Evolutionary conservation across 1,284 basidiomycete genomes (phyloP), one percentile per base, ranked within the genome.

Genomic region (Austroboletus rostrupii): DNA sequence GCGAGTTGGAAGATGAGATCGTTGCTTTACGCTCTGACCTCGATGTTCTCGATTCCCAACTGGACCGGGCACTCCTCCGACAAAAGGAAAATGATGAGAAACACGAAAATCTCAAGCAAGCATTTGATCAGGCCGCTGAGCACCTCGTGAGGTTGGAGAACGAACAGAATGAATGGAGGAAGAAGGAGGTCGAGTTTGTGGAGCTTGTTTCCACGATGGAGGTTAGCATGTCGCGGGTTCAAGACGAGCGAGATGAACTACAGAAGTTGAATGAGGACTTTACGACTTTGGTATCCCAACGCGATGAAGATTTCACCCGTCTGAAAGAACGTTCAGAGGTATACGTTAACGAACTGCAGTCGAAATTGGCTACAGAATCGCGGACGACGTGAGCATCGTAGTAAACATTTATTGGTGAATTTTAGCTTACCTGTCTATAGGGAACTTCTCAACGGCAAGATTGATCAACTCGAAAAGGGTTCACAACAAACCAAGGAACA

Each of bases 1-100:
- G 78, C 19, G 85, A 92, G 54, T 76, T 98, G 2, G 85, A 92
- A 59, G 92, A 97, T 50, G 92, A 96, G 59, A 78, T 95, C 12
- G 73, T 77, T 1, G 83, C 87, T 2, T 72, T 97, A 20, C 91
- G 96, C 59, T 74, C 76, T 3, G 93, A 98, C 60, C 76, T 97
- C 42, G 91, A 94, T 49, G 77, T 83, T 6, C 75, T 97, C 17
- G 92, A 95, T 60, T 84, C 83, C 10, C 91, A 97, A 62, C 79
- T 97, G 10, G 91, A 94, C 53, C 81, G 87, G 5, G 88, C 88
- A 0, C 75, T 92, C 63, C 75, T 81, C 53, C 74, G 85, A 49
- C 85, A 90, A 63, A 86, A 85, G 64, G 85, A 90, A 59, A 80
- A 77, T 45, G 87, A 92, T 54, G 85, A 89, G 62, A 88, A 90